phyloP scores from a whole-genome alignment of 306 rosid species.

The Dryas alaskensis region DNA sequence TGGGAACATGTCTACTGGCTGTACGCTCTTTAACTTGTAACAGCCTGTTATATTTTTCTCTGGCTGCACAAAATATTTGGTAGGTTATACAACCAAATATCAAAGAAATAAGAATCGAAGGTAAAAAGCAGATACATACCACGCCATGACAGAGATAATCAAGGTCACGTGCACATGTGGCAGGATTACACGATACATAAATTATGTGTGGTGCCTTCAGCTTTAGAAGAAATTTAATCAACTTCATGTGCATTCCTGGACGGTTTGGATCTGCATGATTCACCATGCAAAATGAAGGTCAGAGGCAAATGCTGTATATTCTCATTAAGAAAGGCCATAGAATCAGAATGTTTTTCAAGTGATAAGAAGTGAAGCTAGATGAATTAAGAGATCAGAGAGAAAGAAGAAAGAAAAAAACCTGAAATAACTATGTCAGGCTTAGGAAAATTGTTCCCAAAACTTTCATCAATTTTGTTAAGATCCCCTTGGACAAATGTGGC shows the following conservation, averaged over 20 bases:
- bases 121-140: slow-evolving; percentile 46
- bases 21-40: slow-evolving; percentile 72
- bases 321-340: background rate
- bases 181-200: slow-evolving; percentile 94
- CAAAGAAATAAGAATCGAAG: slow-evolving; percentile 8
- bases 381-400: background rate
- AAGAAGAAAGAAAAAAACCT: slow-evolving; percentile 38
- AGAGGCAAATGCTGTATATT: slow-evolving; percentile 13
- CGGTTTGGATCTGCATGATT: slow-evolving; percentile 83
- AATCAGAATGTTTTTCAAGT: no score
- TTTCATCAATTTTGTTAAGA: slow-evolving; percentile 86
- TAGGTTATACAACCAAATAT: slow-evolving; percentile 26
- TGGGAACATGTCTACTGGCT: slow-evolving; percentile 98
- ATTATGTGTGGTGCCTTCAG: slow-evolving; percentile 77
- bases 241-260: slow-evolving; percentile 99
- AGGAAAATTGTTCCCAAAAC: slow-evolving; percentile 78
- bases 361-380: background rate
- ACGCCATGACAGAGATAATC: slow-evolving; percentile 95
- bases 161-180: slow-evolving; percentile 92
- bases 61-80: slow-evolving; percentile 46
- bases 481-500: slow-evolving; percentile 93
- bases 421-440: slow-evolving; percentile 88
- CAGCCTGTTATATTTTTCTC: slow-evolving; percentile 76
- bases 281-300: slow-evolving; percentile 7
- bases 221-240: slow-evolving; percentile 76